Evolutionary conservation across 169 alveolate species (phyloP).

Genomic region (Perkinsus marinus): DNA sequence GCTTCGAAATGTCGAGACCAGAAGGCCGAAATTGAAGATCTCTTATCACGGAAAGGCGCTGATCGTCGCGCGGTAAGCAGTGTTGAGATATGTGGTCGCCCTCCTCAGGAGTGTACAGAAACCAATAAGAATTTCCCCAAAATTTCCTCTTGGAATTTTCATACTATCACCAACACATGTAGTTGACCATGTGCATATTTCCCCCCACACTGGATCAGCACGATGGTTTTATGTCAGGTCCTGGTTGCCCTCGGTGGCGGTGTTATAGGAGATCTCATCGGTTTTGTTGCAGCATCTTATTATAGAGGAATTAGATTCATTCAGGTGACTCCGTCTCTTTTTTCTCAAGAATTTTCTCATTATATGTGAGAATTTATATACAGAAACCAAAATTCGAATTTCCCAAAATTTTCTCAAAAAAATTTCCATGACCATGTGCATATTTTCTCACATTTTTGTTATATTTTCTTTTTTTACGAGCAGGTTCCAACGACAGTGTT

Average conservation of each 20-base stretch:
- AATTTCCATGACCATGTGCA: too few relatives aligned
- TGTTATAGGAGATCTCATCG: constrained; percentile 42
- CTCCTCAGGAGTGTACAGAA: too few relatives aligned
- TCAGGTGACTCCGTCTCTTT: background rate
- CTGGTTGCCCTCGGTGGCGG: constrained; percentile 51
- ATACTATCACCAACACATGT: too few relatives aligned
- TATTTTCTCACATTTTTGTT: too few relatives aligned
- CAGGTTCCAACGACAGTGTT: constrained; percentile 46
- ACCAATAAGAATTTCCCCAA: too few relatives aligned
- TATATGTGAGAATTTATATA: too few relatives aligned
- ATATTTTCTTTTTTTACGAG: too few relatives aligned
- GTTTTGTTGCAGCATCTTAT: constrained; percentile 36
- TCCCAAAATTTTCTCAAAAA: too few relatives aligned
- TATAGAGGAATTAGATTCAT: constrained; percentile 34
- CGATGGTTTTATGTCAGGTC: constrained; percentile 1
- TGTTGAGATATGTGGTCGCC: background rate
- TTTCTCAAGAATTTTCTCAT: too few relatives aligned
- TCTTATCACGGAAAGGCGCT: background rate
- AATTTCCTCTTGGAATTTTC: background rate
- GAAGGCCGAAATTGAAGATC: background rate
- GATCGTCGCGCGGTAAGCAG: background rate
- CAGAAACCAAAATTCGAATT: background rate
- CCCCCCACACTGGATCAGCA: too few relatives aligned
- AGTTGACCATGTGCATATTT: too few relatives aligned
- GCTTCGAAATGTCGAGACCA: background rate